These are phyloP conservation scores for Tuber brumale DNA, from an alignment of 495 filamentous ascomycete species.

Conservation along the genomic window DNA sequence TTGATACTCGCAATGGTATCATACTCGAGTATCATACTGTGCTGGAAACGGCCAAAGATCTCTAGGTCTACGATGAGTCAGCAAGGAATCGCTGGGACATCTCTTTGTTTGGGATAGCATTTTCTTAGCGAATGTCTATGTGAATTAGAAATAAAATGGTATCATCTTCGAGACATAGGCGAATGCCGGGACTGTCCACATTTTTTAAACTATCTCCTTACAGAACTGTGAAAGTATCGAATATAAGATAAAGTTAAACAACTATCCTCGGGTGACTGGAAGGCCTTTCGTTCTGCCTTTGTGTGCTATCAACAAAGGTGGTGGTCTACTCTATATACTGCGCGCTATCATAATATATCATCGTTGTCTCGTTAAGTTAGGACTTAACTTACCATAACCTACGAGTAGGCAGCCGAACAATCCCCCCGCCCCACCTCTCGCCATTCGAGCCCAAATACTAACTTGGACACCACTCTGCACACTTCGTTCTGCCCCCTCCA, in stretches of 20 bases:
- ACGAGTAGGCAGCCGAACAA: conserved; percentile 6
- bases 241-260: neutral
- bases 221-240: neutral
- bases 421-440: conserved; percentile 15
- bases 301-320: neutral
- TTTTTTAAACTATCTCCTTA: neutral
- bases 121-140: neutral
- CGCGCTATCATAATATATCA: neutral
- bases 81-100: neutral
- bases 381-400: neutral
- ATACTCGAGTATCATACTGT: too few relatives aligned
- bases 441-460: neutral
- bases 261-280: neutral
- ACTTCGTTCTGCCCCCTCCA: conserved; percentile 12
- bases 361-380: neutral
- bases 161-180: neutral
- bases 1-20: too few relatives aligned
- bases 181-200: neutral
- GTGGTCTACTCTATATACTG: neutral
- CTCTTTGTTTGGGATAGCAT: neutral
- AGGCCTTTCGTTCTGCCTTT: neutral
- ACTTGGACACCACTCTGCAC: neutral
- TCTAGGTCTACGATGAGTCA: neutral
- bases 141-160: neutral
- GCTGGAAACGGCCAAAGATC: neutral